A percentile compares a stretch with the other conserved stretches of the same genome.
phyloP scores from a whole-genome alignment of 2,329 filamentous ascomycete genomes.

The Ramichloridium luteum region DNA sequence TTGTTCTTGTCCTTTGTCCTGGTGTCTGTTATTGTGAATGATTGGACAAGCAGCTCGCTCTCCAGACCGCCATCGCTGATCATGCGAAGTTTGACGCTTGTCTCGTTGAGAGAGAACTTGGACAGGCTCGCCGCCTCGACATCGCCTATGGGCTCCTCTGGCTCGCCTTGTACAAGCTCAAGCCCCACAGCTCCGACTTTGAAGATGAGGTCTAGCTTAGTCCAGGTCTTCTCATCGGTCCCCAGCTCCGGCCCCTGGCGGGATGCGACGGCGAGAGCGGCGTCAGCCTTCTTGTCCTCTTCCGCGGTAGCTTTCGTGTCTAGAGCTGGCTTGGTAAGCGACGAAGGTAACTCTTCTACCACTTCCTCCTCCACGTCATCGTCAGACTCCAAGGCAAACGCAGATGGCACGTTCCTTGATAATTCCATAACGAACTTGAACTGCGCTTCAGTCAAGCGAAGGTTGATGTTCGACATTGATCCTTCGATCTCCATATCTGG shows the following conservation, averaged over 20 bases:
- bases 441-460: conserved; percentile 81
- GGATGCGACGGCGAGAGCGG: conserved; percentile 18
- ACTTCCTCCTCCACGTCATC: conserved; percentile 58
- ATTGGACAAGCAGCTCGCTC: conserved; percentile 82
- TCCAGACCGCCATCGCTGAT: conserved; percentile 84
- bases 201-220: conserved; percentile 85
- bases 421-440: conserved; percentile 81
- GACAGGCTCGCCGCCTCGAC: conserved; percentile 72
- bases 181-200: conserved; percentile 76
- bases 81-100: conserved; percentile 82
- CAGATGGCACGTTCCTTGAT: conserved; percentile 73
- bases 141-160: conserved; percentile 66
- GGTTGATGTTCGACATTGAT: conserved; percentile 83
- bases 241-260: conserved; percentile 52
- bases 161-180: conserved; percentile 68
- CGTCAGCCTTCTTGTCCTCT: conserved; percentile 11
- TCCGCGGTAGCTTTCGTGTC: conserved; percentile 32
- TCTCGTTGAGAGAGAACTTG: conserved; percentile 87
- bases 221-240: conserved; percentile 63
- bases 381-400: conserved; percentile 65
- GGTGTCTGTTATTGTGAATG: conserved; percentile 89
- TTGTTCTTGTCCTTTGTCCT: conserved; percentile 67
- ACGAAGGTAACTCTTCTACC: conserved; percentile 56
- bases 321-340: conserved; percentile 39
- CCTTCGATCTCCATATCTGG: conserved; percentile 89